phyloP scores from a whole-genome alignment of 1,284 basidiomycete genomes.

The Boletus semigastroideus region DNA sequence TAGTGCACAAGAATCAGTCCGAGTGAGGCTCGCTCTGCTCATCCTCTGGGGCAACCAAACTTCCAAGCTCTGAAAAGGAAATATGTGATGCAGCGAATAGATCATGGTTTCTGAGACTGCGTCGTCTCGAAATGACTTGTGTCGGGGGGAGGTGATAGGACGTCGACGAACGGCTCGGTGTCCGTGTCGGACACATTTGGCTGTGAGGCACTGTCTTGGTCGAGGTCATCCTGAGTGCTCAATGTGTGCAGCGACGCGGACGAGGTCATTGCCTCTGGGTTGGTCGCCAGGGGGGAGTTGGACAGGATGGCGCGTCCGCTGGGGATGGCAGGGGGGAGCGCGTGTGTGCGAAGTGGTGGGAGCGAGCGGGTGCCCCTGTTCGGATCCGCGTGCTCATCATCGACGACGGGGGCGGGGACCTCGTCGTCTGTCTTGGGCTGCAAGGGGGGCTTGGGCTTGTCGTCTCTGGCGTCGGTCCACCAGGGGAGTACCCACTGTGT shows the following conservation, averaged over 20 bases:
- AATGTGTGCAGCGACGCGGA: not conserved
- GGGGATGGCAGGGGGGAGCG: slow-evolving; percentile 19
- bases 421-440: not conserved
- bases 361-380: not conserved
- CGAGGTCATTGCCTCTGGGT: not conserved
- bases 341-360: slow-evolving; percentile 13
- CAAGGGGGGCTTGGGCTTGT: not conserved
- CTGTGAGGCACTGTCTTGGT: not conserved
- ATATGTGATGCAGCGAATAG: slow-evolving; percentile 28
- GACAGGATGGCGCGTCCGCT: slow-evolving; percentile 8
- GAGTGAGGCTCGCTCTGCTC: not conserved
- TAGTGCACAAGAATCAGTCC: not conserved
- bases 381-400: not conserved
- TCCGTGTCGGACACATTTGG: not conserved
- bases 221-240: not conserved
- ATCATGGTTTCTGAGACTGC: slow-evolving; percentile 28
- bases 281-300: not conserved
- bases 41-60: slow-evolving; percentile 15
- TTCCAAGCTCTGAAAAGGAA: slow-evolving; percentile 28
- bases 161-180: slow-evolving; percentile 17
- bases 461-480: not conserved
- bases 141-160: slow-evolving; percentile 24
- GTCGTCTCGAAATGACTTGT: slow-evolving; percentile 10
- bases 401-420: not conserved
- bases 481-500: slow-evolving; percentile 2